These are phyloP conservation scores for Russula olivacea DNA, from an alignment of 768 basidiomycete species.

Conservation along the genomic window DNA sequence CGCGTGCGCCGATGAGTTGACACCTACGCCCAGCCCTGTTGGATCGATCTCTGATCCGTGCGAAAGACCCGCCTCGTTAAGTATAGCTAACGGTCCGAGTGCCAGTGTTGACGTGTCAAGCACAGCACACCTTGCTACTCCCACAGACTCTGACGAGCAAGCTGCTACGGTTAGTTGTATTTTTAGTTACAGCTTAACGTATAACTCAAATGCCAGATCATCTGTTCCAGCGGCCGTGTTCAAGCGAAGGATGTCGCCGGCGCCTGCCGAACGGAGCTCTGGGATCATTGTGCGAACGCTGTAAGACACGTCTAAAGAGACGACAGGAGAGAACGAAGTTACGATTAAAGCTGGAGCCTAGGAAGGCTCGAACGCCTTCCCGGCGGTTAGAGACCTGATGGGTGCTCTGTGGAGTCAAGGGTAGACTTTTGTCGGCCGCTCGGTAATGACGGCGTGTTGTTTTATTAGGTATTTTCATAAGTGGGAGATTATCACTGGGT, in stretches of 20 bases:
- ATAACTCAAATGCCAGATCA: not conserved
- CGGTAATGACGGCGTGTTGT: not conserved
- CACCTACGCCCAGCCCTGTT: not conserved
- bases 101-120: not conserved
- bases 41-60: not conserved
- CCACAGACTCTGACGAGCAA: not conserved
- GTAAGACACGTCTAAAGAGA: conserved; percentile 42
- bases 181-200: not conserved
- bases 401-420: not conserved
- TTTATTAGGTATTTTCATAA: not conserved
- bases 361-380: conserved; percentile 3
- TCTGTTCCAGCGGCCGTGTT: conserved; percentile 26
- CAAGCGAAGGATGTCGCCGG: conserved; percentile 39
- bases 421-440: not conserved
- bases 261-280: conserved; percentile 27
- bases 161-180: conserved; percentile 6
- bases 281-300: conserved; percentile 41
- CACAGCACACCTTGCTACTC: not conserved
- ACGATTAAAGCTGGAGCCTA: conserved; percentile 42
- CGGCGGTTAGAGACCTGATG: conserved; percentile 7
- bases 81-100: not conserved
- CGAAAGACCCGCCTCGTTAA: not conserved
- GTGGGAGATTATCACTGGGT: not conserved
- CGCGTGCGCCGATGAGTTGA: not conserved
- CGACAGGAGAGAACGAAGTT: conserved; percentile 41